Evolutionary conservation across 805 yeast genomes (phyloP).

Genomic region (Schwanniomyces pseudopolymorphus): DNA sequence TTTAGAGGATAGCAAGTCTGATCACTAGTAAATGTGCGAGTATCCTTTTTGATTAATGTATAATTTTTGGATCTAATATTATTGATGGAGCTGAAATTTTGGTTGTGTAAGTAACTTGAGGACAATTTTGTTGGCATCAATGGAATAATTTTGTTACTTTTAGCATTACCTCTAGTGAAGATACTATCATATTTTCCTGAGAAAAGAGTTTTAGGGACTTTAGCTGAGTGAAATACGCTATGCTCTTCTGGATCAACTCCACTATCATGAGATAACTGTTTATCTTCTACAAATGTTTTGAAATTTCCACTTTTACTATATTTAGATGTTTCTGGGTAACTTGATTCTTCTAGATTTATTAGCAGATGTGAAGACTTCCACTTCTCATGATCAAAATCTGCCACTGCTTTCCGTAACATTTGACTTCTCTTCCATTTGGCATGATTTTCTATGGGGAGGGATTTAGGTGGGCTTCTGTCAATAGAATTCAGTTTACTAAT

Average conservation of each 20-base stretch:
- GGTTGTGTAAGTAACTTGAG: neutral
- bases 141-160: neutral
- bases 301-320: neutral
- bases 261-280: no score
- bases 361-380: constrained; percentile 6
- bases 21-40: neutral
- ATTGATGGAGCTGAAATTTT: neutral
- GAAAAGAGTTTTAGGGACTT: no score
- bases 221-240: neutral
- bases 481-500: constrained; percentile 6
- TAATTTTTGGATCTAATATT: neutral
- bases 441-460: constrained; percentile 10
- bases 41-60: neutral
- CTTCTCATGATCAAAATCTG: constrained; percentile 7
- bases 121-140: neutral
- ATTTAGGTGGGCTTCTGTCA: constrained; percentile 10
- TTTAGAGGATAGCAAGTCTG: neutral
- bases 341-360: neutral
- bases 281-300: neutral
- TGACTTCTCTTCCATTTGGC: constrained; percentile 20
- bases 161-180: no score
- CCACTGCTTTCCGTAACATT: constrained; percentile 14
- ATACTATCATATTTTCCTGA: no score
- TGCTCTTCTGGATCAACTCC: neutral
- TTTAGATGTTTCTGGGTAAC: neutral